phyloP scores from a whole-genome alignment of 1,139 yeast species.

The Kodamaea fungicola region DNA sequence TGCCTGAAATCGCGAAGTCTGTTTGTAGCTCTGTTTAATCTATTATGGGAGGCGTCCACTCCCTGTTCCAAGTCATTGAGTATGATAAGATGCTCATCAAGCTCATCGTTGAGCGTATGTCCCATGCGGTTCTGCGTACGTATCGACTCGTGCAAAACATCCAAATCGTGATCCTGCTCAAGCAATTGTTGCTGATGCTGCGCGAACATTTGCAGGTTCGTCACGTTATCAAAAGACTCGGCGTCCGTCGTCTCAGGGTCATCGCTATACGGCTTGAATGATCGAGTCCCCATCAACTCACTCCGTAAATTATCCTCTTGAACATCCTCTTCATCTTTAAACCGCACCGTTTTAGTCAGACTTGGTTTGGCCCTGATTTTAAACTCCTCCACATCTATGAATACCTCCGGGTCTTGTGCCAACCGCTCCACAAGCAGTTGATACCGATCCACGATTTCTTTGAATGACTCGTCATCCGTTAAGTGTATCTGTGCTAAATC shows the following conservation, averaged over 20 bases:
- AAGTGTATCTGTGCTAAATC: constrained; percentile 21
- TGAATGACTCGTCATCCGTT: constrained; percentile 15
- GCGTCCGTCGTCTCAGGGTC: constrained; percentile 13
- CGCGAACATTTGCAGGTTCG: constrained; percentile 55
- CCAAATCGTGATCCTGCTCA: constrained; percentile 64
- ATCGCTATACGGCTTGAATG: constrained; percentile 15
- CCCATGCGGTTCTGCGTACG: constrained; percentile 66
- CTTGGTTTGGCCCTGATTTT: constrained; percentile 15
- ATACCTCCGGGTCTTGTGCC: constrained; percentile 20
- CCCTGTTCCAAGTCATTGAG: constrained; percentile 70
- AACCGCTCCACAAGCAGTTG: constrained; percentile 19
- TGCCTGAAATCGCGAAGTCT: constrained; percentile 54
- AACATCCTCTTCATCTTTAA: constrained; percentile 39
- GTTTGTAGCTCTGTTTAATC: constrained; percentile 53
- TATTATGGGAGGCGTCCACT: constrained; percentile 51
- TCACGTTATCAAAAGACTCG: constrained; percentile 24
- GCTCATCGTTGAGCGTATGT: constrained; percentile 58
- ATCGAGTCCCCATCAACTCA: constrained; percentile 16
- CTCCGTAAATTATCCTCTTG: constrained; percentile 15
- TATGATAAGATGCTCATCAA: constrained; percentile 65
- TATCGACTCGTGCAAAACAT: constrained; percentile 56
- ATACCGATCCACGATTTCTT: constrained; percentile 15
- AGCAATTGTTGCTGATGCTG: constrained; percentile 64
- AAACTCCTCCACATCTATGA: constrained; percentile 37
- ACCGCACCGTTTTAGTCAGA: constrained; percentile 47